phyloP scores from a whole-genome alignment of 768 basidiomycete species.

The Infundibulicybe gibba region DNA sequence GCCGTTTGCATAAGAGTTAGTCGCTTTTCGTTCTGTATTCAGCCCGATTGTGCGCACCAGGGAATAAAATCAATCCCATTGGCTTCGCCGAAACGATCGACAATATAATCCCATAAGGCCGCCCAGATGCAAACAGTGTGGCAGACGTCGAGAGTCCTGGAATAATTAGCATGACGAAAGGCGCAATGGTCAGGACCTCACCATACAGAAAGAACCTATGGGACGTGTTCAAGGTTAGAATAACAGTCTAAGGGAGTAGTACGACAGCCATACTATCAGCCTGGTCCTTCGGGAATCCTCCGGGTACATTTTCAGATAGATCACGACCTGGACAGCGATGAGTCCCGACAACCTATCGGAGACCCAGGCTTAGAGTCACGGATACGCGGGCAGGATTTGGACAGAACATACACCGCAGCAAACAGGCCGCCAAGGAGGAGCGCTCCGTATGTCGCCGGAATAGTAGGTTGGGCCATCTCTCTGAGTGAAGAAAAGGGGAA shows the following conservation, averaged over 20 bases:
- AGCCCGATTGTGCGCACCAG: slow-evolving; percentile 20
- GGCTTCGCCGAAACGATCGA: slow-evolving; percentile 23
- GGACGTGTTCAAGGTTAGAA: no score
- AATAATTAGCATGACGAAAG: background rate
- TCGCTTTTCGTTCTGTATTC: background rate
- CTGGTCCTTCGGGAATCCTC: slow-evolving; percentile 14
- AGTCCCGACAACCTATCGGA: slow-evolving; percentile 15
- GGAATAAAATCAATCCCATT: slow-evolving; percentile 27
- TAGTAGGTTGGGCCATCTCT: slow-evolving; percentile 3
- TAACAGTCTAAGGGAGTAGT: background rate
- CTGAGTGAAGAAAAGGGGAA: background rate
- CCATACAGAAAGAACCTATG: slow-evolving; percentile 14
- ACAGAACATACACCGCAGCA: slow-evolving; percentile 14
- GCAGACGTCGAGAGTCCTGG: slow-evolving; percentile 31
- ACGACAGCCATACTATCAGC: background rate
- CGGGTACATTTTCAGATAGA: slow-evolving; percentile 17
- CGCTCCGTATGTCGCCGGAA: slow-evolving; percentile 18
- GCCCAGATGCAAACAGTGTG: slow-evolving; percentile 36
- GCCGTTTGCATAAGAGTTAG: background rate
- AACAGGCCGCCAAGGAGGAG: slow-evolving; percentile 19
- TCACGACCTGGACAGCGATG: slow-evolving; percentile 15
- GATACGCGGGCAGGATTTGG: no score
- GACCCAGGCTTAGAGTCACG: background rate
- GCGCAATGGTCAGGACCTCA: background rate
- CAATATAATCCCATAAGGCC: slow-evolving; percentile 35